phyloP scores from a whole-genome alignment of 2,329 filamentous ascomycete species.

The Cryphonectria radicalis region DNA sequence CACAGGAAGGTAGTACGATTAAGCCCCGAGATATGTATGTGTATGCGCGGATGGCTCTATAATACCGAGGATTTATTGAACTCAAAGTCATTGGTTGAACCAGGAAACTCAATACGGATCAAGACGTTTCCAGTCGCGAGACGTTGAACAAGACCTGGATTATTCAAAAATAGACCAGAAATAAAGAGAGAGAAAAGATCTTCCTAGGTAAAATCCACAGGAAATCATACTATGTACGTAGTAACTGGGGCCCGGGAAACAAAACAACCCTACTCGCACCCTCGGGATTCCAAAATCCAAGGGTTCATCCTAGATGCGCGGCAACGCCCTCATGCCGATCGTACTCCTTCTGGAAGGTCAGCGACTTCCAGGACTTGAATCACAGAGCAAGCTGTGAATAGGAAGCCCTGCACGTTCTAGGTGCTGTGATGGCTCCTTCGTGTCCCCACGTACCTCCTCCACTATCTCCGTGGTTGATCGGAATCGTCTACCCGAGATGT shows the following conservation, averaged over 20 bases:
- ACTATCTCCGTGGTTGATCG: not conserved
- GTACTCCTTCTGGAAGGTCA: slow-evolving; percentile 8
- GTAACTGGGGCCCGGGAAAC: not conserved
- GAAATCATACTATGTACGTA: not conserved
- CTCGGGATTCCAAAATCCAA: not conserved
- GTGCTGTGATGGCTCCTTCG: not conserved
- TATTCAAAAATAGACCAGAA: not conserved
- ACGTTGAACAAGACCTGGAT: not conserved
- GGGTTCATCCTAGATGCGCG: not conserved
- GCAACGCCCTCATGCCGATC: slow-evolving; percentile 2
- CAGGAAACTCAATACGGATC: not conserved
- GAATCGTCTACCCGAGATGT: not conserved
- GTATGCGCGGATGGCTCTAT: not conserved
- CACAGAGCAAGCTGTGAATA: not conserved
- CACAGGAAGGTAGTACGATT: slow-evolving; percentile 5
- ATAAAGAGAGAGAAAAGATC: not conserved
- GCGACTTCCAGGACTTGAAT: slow-evolving; percentile 1
- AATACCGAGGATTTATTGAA: not conserved
- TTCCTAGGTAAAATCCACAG: not conserved
- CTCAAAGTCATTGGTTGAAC: not conserved
- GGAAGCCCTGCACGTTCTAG: not conserved
- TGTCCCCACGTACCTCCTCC: not conserved
- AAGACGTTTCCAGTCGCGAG: not conserved
- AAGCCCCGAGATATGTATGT: not conserved
- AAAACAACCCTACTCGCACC: not conserved